Evolutionary conservation across 2,329 filamentous ascomycete genomes (phyloP), one percentile per base, ranked within the genome.

Genomic region (Cladophialophora chaetospira): DNA sequence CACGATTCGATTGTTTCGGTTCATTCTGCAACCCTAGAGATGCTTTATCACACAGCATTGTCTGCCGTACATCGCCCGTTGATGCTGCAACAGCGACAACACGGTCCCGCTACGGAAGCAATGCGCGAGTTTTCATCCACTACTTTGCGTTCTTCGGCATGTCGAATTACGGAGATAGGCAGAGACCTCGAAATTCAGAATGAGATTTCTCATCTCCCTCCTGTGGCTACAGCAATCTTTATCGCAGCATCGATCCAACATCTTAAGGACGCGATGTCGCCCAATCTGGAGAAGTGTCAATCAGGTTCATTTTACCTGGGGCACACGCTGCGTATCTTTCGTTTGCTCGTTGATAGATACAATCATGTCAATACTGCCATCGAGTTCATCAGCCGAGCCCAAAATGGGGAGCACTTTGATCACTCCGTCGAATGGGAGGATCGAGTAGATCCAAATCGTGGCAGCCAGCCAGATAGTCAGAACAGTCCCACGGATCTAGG

Each of bases 201-300:
- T 46, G 38, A 45, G 38, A 5, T 53, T 21, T 15, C 25, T 19
- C 10, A 33, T 47, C 19, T 53, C 33, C 47, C 23, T 23, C 42
- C 54, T 11, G 10, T 57, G n/a, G 54, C 35, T 2, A 48, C 42
- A 40, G 40, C 23, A 36, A 48, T 48, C 21, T 17, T 57, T 21
- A 44, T 52, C 21, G 26, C 26, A n/a, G 47, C 54, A 10, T 26
- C 47, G 15, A 46, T 45, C 15, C 47, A 57, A 53, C 54, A 57
- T 28, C 11, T 57, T 8, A 53, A 50, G 19, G 54, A 57, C 29
- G 54, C 40, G 28, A 29, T 51, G 26, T 47, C 48, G 2, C 8
- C 36, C 8, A 40, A 53, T 10, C 15, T 40, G 19, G 40, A 50
- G 38, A 11, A 40, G 11, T 38, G 42, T 6, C 17, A 13, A 21